These are phyloP conservation scores for Papiliotrema flavescens DNA, from an alignment of 1,284 basidiomycete species.

Conservation along the genomic window DNA sequence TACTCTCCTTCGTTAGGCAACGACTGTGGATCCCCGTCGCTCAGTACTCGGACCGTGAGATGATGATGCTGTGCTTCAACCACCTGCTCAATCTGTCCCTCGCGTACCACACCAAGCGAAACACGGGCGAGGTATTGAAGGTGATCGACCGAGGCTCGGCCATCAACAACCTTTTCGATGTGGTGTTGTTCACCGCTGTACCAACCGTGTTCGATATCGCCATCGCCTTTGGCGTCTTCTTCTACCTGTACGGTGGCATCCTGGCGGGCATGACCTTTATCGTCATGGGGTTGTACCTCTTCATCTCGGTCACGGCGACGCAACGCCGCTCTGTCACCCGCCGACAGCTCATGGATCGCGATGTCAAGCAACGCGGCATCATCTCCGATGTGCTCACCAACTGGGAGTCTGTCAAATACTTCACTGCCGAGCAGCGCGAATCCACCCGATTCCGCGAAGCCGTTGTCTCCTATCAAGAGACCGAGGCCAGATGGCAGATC, in stretches of 20 bases:
- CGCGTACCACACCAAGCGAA: conserved; percentile 88
- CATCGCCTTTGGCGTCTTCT: conserved; percentile 92
- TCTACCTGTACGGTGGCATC: conserved; percentile 76
- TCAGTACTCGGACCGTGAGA: conserved; percentile 87
- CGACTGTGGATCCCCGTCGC: conserved; percentile 97
- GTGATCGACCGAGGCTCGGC: conserved; percentile 99
- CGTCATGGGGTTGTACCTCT: conserved; percentile 85
- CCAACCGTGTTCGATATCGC: conserved; percentile 93
- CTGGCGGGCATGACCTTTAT: conserved; percentile 81
- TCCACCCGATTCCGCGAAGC: conserved; percentile 83
- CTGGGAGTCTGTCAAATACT: conserved; percentile 98
- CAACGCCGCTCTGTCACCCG: conserved; percentile 77
- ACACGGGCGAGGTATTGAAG: conserved; percentile 90
- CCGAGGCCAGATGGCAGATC: conserved; percentile 87
- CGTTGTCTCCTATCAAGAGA: conserved; percentile 79
- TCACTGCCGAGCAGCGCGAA: conserved; percentile 93
- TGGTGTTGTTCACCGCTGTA: conserved; percentile 87
- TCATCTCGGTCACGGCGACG: conserved; percentile 92
- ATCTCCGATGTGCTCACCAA: conserved; percentile 97
- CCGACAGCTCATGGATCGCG: conserved; percentile 86
- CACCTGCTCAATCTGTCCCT: conserved; percentile 87
- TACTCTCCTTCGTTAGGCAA: conserved; percentile 85
- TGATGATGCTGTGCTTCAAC: conserved; percentile 87
- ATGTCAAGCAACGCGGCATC: conserved; percentile 87
- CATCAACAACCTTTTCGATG: conserved; percentile 89